A percentile compares a stretch with the other conserved stretches of the same genome.
These are phyloP conservation scores for Rhazya stricta DNA, from an alignment of 257 asterid genomes.

Conservation along the genomic window DNA sequence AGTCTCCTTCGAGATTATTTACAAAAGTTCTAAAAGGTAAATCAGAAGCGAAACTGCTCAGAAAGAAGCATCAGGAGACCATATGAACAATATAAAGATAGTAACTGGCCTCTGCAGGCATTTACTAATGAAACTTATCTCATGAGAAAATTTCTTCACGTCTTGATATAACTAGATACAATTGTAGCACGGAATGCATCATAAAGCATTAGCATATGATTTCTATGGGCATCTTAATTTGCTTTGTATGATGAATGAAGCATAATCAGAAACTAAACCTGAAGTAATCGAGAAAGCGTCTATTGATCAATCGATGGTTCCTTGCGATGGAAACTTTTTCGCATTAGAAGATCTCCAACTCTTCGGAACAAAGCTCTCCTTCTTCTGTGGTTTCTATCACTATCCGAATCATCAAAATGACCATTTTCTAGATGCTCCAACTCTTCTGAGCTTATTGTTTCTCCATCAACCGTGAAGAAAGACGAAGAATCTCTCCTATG, in stretches of 20 bases:
- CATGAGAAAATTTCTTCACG: background rate
- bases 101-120: background rate
- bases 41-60: background rate
- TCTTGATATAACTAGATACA: background rate
- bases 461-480: slow-evolving; percentile 32
- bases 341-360: slow-evolving; percentile 57
- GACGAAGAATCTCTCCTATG: slow-evolving; percentile 26
- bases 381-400: slow-evolving; percentile 35
- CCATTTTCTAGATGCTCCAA: slow-evolving; percentile 23
- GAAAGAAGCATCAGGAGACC: background rate
- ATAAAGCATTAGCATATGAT: background rate
- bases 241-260: background rate
- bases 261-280: slow-evolving; percentile 6
- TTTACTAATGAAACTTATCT: background rate
- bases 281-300: background rate
- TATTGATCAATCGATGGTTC: slow-evolving; percentile 31
- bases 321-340: slow-evolving; percentile 41
- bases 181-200: background rate
- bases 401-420: slow-evolving; percentile 35
- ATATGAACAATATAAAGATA: background rate
- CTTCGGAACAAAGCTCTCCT: slow-evolving; percentile 50
- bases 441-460: slow-evolving; percentile 29
- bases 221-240: background rate
- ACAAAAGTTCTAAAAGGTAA: too few relatives aligned
- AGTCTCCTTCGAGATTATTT: background rate